phyloP scores from a whole-genome alignment of 1,139 yeast species.

The Dujonia santamariae region DNA sequence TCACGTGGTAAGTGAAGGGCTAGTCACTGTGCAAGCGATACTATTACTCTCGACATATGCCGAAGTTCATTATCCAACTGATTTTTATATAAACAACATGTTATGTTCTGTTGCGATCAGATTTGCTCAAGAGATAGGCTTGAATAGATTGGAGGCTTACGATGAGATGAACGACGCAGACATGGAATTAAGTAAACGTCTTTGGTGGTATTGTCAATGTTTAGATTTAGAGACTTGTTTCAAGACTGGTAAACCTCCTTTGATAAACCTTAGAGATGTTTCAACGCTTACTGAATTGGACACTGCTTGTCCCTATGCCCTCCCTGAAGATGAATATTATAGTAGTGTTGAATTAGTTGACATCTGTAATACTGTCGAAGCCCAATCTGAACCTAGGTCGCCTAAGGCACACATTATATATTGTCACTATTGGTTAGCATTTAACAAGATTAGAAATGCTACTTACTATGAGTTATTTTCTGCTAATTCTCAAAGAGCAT shows the following conservation, averaged over 20 bases:
- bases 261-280: conserved; percentile 15
- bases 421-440: conserved; percentile 15
- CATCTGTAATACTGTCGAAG: too few species aligned
- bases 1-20: conserved; percentile 18
- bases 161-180: conserved; percentile 10
- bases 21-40: conserved; percentile 21
- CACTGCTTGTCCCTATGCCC: background rate
- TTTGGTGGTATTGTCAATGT: conserved; percentile 23
- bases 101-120: conserved; percentile 20
- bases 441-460: conserved; percentile 18
- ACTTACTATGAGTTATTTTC: conserved; percentile 17
- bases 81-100: conserved; percentile 20
- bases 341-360: too few species aligned
- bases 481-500: conserved; percentile 10
- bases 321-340: too few species aligned
- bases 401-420: conserved; percentile 14
- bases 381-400: too few species aligned
- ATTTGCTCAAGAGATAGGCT: conserved; percentile 19
- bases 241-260: conserved; percentile 20
- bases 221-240: conserved; percentile 21
- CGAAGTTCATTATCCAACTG: conserved; percentile 22
- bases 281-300: conserved; percentile 18
- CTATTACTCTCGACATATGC: conserved; percentile 20
- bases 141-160: conserved; percentile 16
- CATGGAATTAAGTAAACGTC: conserved; percentile 13